Conservation (phyloP, 2,329 filamentous ascomycete species). For the Trichoderma sp. region DNA sequence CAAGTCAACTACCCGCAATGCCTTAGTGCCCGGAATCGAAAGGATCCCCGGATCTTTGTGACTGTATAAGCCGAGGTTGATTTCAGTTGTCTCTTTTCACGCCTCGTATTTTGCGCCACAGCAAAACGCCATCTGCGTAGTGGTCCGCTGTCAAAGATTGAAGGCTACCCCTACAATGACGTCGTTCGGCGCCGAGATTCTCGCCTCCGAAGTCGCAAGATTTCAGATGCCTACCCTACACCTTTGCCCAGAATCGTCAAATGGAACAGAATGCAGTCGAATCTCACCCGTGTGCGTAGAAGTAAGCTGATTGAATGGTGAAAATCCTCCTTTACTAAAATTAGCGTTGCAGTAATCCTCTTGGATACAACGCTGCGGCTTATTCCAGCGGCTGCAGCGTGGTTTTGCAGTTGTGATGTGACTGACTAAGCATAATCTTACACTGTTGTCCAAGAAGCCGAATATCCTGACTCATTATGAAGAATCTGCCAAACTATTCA, state of each 20-base stretch:
- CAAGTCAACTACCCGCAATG: neutral
- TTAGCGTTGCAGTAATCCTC: neutral
- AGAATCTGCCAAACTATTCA: constrained; percentile 9
- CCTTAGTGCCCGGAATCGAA: neutral
- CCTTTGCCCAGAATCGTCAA: neutral
- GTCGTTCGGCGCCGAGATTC: neutral
- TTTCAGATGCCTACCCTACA: constrained; percentile 12
- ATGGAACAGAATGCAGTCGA: neutral
- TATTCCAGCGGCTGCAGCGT: neutral
- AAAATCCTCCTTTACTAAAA: neutral
- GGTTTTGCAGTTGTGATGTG: neutral
- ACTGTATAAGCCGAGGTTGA: neutral
- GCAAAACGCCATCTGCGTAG: neutral
- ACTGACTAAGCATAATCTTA: constrained; percentile 22
- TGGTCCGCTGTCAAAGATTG: neutral
- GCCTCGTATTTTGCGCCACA: neutral
- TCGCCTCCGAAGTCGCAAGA: constrained; percentile 5
- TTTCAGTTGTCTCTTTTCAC: neutral
- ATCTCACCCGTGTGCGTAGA: neutral
- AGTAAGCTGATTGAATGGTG: neutral
- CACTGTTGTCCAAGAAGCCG: neutral
- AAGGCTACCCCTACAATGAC: neutral
- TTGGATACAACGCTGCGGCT: neutral
- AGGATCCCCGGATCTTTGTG: neutral
- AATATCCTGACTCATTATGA: constrained; percentile 13